Evolutionary conservation across 2,329 filamentous ascomycete genomes (phyloP), one percentile per base, ranked within the genome.

Genomic region (Dactylonectria macrodidyma): DNA sequence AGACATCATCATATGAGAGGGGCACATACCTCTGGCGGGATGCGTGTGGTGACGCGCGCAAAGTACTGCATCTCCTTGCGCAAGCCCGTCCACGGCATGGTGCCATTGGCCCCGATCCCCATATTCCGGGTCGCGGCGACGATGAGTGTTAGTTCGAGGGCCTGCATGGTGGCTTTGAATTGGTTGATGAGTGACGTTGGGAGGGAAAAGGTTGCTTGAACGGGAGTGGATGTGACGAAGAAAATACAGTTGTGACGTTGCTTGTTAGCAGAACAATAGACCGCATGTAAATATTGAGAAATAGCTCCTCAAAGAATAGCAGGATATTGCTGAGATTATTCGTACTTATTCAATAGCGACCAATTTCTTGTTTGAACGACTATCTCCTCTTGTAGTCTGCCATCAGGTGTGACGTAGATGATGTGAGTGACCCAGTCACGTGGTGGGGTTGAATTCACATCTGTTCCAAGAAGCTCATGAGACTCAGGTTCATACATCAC

Each of bases 1-100:
- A 30, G 26, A 30, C 7, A 7, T 30, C 26, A 30, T 30, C 26
- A 30, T 30, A 30, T 30, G 26, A 30, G 26, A 44, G 41, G 14
- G 14, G 14, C 14, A 67, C 71, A 62, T 76, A 85, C 84, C 76
- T 80, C 78, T 44, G 79, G 72, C 26, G 86, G 84, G 0, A 89
- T 79, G 16, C 91, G 89, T 75, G 93, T 94, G 3, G 95, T 98
- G 47, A 97, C 92, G 66, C 95, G 91, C 19, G 94, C 93, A 80
- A 99, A 99, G 81, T 97, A 98, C 46, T 91, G 90, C 94, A 99
- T 97, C 82, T 99, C 96, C 70, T 92, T 91, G 81, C 91, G 93
- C 38, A 98, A 88, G 50, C 92, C 92, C 0, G 92, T 93, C 96
- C 96, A 99, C 4, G 96, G 96, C 62, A 99, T 89, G 3, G 86